These are phyloP conservation scores for Cafeteria roenbergensis DNA, from an alignment of 108 stramenopile genomes.

Conservation along the genomic window DNA sequence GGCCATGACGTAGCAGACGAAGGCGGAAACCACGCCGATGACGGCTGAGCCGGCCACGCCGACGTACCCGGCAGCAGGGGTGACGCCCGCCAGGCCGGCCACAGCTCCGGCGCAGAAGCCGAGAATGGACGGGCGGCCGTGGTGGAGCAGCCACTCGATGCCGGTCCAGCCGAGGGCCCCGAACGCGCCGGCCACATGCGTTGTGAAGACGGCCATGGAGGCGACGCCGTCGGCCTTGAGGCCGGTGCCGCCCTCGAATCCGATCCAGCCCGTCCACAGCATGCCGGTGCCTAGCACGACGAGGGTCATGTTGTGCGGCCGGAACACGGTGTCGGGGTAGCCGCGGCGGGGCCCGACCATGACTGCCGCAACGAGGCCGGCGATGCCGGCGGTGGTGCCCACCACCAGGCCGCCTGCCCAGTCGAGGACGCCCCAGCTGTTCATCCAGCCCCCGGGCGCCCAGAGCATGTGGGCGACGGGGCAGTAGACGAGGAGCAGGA, in stretches of 20 bases:
- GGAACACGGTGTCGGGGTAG: background rate
- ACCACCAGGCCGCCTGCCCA: slow-evolving; percentile 10
- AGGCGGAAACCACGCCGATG: slow-evolving; percentile 1
- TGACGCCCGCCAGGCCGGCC: slow-evolving; percentile 7
- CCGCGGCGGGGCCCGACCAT: background rate
- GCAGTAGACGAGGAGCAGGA: slow-evolving; percentile 7
- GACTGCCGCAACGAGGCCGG: background rate
- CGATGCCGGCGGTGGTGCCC: slow-evolving; percentile 1
- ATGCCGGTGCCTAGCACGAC: slow-evolving; percentile 2
- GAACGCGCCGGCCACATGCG: slow-evolving; percentile 4
- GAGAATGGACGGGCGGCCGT: slow-evolving; percentile 1
- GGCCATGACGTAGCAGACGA: background rate
- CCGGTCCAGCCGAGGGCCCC: background rate
- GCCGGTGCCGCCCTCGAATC: slow-evolving; percentile 8
- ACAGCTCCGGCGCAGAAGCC: slow-evolving; percentile 7
- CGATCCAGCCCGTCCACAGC: slow-evolving; percentile 10
- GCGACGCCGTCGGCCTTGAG: slow-evolving; percentile 1
- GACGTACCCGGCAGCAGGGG: slow-evolving; percentile 14
- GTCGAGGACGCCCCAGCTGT: slow-evolving; percentile 5
- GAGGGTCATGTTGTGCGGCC: slow-evolving; percentile 9
- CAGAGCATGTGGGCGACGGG: slow-evolving; percentile 7
- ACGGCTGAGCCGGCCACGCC: background rate
- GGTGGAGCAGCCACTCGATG: slow-evolving; percentile 1
- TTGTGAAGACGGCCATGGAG: slow-evolving; percentile 1
- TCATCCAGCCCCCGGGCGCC: background rate